Base-by-base conservation (phyloP, 2,329 filamentous ascomycete species). In the Beauveria rudraprayagi region DNA sequence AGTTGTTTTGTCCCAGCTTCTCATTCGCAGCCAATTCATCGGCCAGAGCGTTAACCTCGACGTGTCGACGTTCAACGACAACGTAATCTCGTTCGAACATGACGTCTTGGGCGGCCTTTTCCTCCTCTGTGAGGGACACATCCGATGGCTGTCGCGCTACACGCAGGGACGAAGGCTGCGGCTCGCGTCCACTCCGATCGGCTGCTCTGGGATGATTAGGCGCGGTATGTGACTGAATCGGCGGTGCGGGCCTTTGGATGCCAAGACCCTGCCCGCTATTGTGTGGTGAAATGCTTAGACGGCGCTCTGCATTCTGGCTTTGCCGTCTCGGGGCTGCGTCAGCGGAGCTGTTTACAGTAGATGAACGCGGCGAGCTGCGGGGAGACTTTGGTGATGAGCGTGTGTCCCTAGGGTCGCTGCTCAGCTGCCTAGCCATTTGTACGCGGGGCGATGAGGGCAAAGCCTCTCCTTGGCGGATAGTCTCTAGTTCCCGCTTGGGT, bases 11-110 rank as follows among this genome's bases (percentile, higher is more conserved):
- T 17, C 66, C 64, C 24, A 86, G 75, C 55, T 86, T 86, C 53
- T 90, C 89, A 69, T 90, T 93, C 57, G 92, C 89, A 50, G 91
- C 92, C 70, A 99, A 79, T 74, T 97, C 93, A 73, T 99, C 94
- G 24, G 94, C 94, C 69, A 99, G 89, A 3, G 94, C 94, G 72
- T 99, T 97, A 56, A 99, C 93, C 73, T 97, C 93, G 11, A 99
- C 92, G 22, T 92, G 89, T 65, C 89, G 87, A 77, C 97, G 96
- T 76, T 99, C 94, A 14, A 99, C 91, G 28, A 97, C 81, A 22
- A 99, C 93, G 68, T 97, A 99, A 66, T 97, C 94, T 65, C 93
- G 86, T 71, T 96, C 92, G 67, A 96, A 89, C 1, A 90, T 90
- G 54, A 95, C 86, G 65, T 97, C 93, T 68, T 96, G 90, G 3